Conservation (phyloP, 2,329 filamentous ascomycete genomes). For the Mariannaea elegans region DNA sequence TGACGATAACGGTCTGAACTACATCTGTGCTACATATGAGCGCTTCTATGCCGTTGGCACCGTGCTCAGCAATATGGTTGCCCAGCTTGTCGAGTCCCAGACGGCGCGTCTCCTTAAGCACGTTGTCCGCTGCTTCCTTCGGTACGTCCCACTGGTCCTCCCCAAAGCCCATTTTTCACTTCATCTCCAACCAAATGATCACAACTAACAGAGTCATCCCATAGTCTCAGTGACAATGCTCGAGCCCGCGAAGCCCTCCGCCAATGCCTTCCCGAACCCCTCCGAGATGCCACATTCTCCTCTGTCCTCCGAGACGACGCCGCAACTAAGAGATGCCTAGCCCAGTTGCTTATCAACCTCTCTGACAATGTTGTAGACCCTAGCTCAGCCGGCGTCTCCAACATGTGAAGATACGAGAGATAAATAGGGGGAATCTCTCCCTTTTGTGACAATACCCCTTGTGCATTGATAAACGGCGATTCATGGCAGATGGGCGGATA, state of each 20-base stretch:
- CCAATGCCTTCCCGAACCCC: conserved; percentile 96
- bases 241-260: conserved; percentile 92
- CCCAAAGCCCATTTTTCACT: background rate
- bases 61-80: conserved; percentile 98
- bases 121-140: conserved; percentile 94
- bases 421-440: conserved; percentile 27
- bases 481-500: conserved; percentile 36
- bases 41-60: conserved; percentile 98
- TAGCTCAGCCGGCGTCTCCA: conserved; percentile 45
- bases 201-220: conserved; percentile 21
- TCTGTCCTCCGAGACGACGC: conserved; percentile 96
- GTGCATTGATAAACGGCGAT: conserved; percentile 41
- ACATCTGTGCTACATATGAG: conserved; percentile 99
- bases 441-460: conserved; percentile 41
- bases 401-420: conserved; percentile 41
- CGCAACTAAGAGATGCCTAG: conserved; percentile 95
- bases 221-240: conserved; percentile 92
- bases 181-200: background rate
- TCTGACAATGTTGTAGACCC: conserved; percentile 81
- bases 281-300: conserved; percentile 97
- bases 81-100: conserved; percentile 95
- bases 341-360: conserved; percentile 96
- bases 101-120: conserved; percentile 96
- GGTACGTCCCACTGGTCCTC: conserved; percentile 63
- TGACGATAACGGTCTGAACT: conserved; percentile 95